Evolutionary conservation across 1,284 basidiomycete genomes (phyloP).

Genomic region (Schizopora paradoxa): DNA sequence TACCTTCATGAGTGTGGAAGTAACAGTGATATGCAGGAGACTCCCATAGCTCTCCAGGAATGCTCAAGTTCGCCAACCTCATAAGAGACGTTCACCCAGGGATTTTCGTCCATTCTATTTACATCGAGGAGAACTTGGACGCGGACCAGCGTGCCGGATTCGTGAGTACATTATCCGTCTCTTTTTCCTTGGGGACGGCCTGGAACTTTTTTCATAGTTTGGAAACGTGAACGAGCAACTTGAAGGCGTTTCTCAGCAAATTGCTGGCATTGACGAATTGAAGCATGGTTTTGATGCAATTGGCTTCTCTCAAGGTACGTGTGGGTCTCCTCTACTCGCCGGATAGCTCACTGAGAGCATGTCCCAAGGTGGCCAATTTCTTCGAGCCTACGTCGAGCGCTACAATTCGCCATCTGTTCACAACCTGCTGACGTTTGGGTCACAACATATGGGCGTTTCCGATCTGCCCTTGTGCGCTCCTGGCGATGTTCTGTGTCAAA

Average conservation of each 20-base stretch:
- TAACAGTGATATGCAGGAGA: slow-evolving; percentile 38
- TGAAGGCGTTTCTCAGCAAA: slow-evolving; percentile 58
- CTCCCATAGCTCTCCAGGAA: slow-evolving; percentile 58
- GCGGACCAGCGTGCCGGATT: slow-evolving; percentile 77
- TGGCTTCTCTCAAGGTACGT: slow-evolving; percentile 85
- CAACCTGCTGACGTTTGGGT: slow-evolving; percentile 88
- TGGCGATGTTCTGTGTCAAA: slow-evolving; percentile 70
- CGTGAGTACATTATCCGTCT: slow-evolving; percentile 42
- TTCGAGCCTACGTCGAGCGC: slow-evolving; percentile 84
- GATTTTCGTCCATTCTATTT: slow-evolving; percentile 82
- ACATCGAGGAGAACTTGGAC: slow-evolving; percentile 60
- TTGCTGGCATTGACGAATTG: slow-evolving; percentile 67
- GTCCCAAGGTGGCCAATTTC: slow-evolving; percentile 70
- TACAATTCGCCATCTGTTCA: slow-evolving; percentile 74
- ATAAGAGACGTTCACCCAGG: slow-evolving; percentile 74
- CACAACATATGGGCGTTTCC: slow-evolving; percentile 81
- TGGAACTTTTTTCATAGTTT: slow-evolving; percentile 44
- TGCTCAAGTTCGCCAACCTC: slow-evolving; percentile 60
- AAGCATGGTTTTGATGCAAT: slow-evolving; percentile 81
- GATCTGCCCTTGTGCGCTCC: slow-evolving; percentile 72
- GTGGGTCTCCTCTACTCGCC: too few species aligned
- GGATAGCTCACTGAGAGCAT: slow-evolving; percentile 21
- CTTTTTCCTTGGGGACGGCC: neutral
- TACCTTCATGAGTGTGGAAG: slow-evolving; percentile 29
- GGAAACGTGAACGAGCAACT: slow-evolving; percentile 78